phyloP scores from a whole-genome alignment of 2,329 filamentous ascomycete genomes.

The Xylariaceae sp. region DNA sequence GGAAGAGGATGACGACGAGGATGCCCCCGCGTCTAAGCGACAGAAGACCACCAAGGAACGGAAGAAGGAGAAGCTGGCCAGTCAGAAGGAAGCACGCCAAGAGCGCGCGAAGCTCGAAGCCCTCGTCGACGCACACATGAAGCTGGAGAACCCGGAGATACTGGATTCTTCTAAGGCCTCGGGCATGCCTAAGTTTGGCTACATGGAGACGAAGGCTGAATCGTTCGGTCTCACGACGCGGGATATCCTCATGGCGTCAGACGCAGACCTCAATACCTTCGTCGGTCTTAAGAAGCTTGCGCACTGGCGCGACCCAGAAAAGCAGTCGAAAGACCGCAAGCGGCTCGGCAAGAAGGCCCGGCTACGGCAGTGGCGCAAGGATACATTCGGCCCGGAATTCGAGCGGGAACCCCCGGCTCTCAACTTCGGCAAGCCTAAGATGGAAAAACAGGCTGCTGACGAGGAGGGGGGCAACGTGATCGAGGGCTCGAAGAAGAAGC shows the following conservation, averaged over 20 bases:
- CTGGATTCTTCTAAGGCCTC: constrained; percentile 36
- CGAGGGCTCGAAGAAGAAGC: constrained; percentile 35
- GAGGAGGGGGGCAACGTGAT: constrained; percentile 31
- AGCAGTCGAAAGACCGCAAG: constrained; percentile 87
- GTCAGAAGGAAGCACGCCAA: constrained; percentile 68
- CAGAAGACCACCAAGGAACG: constrained; percentile 56
- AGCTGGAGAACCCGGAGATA: constrained; percentile 62
- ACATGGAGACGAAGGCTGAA: constrained; percentile 88
- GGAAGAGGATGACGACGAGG: constrained; percentile 41
- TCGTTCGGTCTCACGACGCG: constrained; percentile 83
- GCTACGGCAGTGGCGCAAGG: constrained; percentile 75
- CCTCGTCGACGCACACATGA: constrained; percentile 75
- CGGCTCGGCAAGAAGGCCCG: constrained; percentile 87
- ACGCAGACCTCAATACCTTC: constrained; percentile 81
- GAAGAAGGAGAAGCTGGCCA: constrained; percentile 52
- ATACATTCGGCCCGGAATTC: constrained; percentile 56
- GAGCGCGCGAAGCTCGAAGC: constrained; percentile 81
- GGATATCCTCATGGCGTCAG: constrained; percentile 85
- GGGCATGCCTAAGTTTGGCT: constrained; percentile 61
- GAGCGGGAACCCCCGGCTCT: constrained; percentile 53
- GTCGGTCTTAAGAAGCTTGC: constrained; percentile 94
- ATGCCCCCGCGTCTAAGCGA: constrained; percentile 46
- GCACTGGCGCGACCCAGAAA: constrained; percentile 77
- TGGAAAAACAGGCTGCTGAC: constrained; percentile 11
- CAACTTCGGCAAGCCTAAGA: constrained; percentile 44